A percentile compares a stretch with the other conserved stretches of the same genome.
These are phyloP conservation scores for Sechiopsis laciniata DNA, from an alignment of 306 rosid species.

Conservation along the genomic window DNA sequence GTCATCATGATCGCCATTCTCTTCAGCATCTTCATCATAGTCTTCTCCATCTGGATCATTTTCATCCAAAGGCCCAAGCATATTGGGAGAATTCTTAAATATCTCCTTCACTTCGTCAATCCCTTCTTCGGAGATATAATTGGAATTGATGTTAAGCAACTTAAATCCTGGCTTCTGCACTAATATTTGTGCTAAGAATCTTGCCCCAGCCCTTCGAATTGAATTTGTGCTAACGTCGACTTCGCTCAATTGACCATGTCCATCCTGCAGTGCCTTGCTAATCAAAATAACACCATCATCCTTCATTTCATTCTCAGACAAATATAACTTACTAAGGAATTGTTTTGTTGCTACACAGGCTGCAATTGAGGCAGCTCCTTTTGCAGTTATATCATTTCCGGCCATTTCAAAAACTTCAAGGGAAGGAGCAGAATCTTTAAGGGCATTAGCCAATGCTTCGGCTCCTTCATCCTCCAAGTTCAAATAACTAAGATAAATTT, in stretches of 20 bases:
- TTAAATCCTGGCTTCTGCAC: slow-evolving; percentile 54
- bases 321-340: slow-evolving; percentile 44
- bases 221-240: slow-evolving; percentile 47
- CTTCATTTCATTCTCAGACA: slow-evolving; percentile 59
- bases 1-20: slow-evolving; percentile 31
- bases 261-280: slow-evolving; percentile 47
- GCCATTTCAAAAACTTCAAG: slow-evolving; percentile 56
- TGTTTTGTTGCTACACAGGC: slow-evolving; percentile 53
- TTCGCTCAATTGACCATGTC: slow-evolving; percentile 46
- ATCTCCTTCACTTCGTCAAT: slow-evolving; percentile 40
- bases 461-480: slow-evolving; percentile 64
- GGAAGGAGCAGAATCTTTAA: slow-evolving; percentile 54
- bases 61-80: slow-evolving; percentile 61
- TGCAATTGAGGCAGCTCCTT: slow-evolving; percentile 45
- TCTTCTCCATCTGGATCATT: slow-evolving; percentile 68
- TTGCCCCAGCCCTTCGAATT: slow-evolving; percentile 53
- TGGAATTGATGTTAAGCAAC: slow-evolving; percentile 44
- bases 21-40: slow-evolving; percentile 40
- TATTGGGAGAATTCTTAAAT: slow-evolving; percentile 41
- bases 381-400: slow-evolving; percentile 56
- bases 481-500: slow-evolving; percentile 56
- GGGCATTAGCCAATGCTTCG: slow-evolving; percentile 44
- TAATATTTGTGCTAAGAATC: slow-evolving; percentile 50
- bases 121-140: slow-evolving; percentile 59
- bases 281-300: slow-evolving; percentile 59